Conservation (phyloP, 371 early-diverging fungal genomes). For the Lichtheimia hyalospora region DNA sequence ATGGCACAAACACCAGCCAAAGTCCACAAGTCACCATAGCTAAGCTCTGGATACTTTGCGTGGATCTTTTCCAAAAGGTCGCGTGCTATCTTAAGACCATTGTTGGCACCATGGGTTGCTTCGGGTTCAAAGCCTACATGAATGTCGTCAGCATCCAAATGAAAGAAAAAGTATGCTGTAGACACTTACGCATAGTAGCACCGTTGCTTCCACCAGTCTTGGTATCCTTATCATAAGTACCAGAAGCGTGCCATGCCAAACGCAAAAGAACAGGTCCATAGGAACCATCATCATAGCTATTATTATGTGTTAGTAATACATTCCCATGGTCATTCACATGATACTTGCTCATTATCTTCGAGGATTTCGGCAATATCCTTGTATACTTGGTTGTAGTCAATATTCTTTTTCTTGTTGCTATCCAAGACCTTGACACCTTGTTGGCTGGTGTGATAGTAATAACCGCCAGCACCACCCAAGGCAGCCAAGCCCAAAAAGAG, state of each 20-base stretch:
- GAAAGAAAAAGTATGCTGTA: too few relatives aligned
- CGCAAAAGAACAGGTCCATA: slow-evolving; percentile 89
- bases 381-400: slow-evolving; percentile 71
- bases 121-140: slow-evolving; percentile 68
- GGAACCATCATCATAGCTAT: slow-evolving; percentile 88
- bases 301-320: background rate
- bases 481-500: slow-evolving; percentile 38
- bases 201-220: slow-evolving; percentile 90
- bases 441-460: slow-evolving; percentile 47
- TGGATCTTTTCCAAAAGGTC: slow-evolving; percentile 83
- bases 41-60: slow-evolving; percentile 79
- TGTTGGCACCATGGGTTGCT: slow-evolving; percentile 80
- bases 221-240: slow-evolving; percentile 82
- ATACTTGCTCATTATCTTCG: slow-evolving; percentile 56
- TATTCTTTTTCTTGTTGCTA: slow-evolving; percentile 13
- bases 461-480: slow-evolving; percentile 54
- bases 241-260: slow-evolving; percentile 93
- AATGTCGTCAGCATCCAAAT: background rate
- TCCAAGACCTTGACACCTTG: slow-evolving; percentile 30
- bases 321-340: slow-evolving; percentile 15
- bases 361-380: slow-evolving; percentile 77
- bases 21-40: slow-evolving; percentile 93
- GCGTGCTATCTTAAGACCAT: slow-evolving; percentile 83
- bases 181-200: slow-evolving; percentile 83
- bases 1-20: slow-evolving; percentile 90